phyloP scores from a whole-genome alignment of 441 rosid genomes.

The Erysimum pusillum region DNA sequence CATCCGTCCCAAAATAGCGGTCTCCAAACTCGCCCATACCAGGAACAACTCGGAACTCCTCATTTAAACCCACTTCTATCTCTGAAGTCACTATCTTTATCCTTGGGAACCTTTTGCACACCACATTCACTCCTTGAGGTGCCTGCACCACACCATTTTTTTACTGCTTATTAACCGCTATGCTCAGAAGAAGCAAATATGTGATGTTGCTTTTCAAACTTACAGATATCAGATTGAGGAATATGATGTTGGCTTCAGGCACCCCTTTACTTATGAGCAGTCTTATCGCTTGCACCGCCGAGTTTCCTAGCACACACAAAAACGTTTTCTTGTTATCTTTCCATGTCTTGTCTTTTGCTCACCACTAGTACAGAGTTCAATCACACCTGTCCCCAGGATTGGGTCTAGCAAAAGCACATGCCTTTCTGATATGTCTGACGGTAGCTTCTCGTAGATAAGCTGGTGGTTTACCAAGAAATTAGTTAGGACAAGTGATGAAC shows the following conservation, averaged over 20 bases:
- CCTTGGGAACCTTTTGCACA: constrained; percentile 91
- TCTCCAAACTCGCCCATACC: constrained; percentile 99
- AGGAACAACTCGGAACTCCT: constrained; percentile 87
- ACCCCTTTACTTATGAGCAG: constrained; percentile 89
- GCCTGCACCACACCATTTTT: constrained; percentile 63
- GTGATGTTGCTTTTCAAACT: constrained; percentile 45
- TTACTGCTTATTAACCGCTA: neutral
- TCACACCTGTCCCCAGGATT: constrained; percentile 89
- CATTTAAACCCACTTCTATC: constrained; percentile 84
- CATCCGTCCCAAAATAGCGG: constrained; percentile 94
- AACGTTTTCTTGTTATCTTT: neutral
- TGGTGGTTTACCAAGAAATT: constrained; percentile 43
- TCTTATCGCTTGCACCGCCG: constrained; percentile 92
- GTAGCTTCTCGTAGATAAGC: constrained; percentile 92
- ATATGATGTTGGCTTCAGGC: constrained; percentile 87
- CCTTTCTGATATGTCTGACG: constrained; percentile 88
- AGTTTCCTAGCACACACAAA: constrained; percentile 63
- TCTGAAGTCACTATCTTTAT: constrained; percentile 94
- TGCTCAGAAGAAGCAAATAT: neutral
- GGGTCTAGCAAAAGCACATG: constrained; percentile 92
- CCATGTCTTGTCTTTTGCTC: neutral
- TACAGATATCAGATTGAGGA: constrained; percentile 93
- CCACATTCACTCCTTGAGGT: constrained; percentile 96
- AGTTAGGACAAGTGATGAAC: constrained; percentile 19
- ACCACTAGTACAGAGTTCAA: constrained; percentile 18